phyloP scores from a whole-genome alignment of 495 filamentous ascomycete genomes.

The Pseudotulostoma volvatum region DNA sequence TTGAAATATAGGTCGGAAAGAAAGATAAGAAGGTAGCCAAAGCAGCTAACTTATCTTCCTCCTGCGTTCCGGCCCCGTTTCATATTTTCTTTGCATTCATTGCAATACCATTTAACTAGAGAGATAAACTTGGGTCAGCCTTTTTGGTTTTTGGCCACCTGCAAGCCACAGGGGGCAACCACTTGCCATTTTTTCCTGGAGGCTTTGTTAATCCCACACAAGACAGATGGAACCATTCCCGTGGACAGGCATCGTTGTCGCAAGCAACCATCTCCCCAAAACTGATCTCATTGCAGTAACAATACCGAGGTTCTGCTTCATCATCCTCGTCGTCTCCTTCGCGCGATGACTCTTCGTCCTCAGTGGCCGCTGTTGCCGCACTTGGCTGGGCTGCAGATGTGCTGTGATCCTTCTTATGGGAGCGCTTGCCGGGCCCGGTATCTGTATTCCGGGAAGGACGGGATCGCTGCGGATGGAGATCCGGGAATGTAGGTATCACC shows the following conservation, averaged over 20 bases:
- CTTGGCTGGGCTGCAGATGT: slow-evolving; percentile 12
- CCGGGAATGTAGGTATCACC: slow-evolving; percentile 24
- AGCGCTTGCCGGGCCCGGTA: slow-evolving; percentile 35
- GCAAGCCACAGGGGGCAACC: neutral
- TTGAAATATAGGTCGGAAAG: too few species aligned
- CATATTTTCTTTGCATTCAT: slow-evolving; percentile 66
- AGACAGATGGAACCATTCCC: slow-evolving; percentile 92
- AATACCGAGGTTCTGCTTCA: slow-evolving; percentile 74
- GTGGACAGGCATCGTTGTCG: slow-evolving; percentile 68
- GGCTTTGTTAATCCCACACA: slow-evolving; percentile 81
- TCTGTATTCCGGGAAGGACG: slow-evolving; percentile 29
- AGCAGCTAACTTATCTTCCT: too few species aligned
- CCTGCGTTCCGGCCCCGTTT: slow-evolving; percentile 30
- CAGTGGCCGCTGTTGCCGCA: slow-evolving; percentile 21
- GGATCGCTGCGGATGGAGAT: slow-evolving; percentile 13
- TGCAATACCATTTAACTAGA: slow-evolving; percentile 80
- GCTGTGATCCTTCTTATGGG: slow-evolving; percentile 47
- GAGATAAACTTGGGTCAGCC: slow-evolving; percentile 20
- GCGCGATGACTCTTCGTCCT: slow-evolving; percentile 34
- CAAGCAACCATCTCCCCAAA: slow-evolving; percentile 99
- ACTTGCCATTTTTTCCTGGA: slow-evolving; percentile 66
- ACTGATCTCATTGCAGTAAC: slow-evolving; percentile 81
- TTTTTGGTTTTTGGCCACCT: neutral
- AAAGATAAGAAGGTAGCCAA: too few species aligned
- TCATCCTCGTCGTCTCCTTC: slow-evolving; percentile 57